Evolutionary conservation across 495 filamentous ascomycete species (phyloP), one percentile per base, ranked within the genome.

Genomic region (Gamarada debralockiae): DNA sequence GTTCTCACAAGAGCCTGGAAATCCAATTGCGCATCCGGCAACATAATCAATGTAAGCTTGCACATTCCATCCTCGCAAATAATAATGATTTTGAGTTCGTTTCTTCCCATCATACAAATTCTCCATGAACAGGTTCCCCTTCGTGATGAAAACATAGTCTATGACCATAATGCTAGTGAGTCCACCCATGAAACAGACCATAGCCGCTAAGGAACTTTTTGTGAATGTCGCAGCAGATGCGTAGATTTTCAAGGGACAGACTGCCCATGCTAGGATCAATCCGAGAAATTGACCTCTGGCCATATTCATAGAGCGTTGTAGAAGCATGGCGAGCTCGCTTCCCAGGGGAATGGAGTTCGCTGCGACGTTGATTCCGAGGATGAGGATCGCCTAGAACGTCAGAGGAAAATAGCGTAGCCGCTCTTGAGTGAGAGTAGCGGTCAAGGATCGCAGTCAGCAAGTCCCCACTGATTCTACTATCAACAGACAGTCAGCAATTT

Each of bases 331-430:
- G 38, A 13, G 2, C 42, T 70, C 67, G 8, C 51, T 37, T 2
- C 67, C 67, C 40, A 70, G 67, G 10, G 67, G 58, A 23, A 70
- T 68, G 64, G 67, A 58, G 41, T 70, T 70, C 9, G 64, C 64
- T 27, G 60, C 62, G 22, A 70, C 55, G 53, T 70, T 70, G 20
- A 61, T 67, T 34, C 62, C 67, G 9, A 70, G 36, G 33, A 68
- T 63, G 1, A 31, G 15, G 13, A 12, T 12, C 2, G 23, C 9
- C 12, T 7, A 50, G 37, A 10, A 37, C 64, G 60, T 20, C 50
- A 58, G 12, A 73, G 61, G 52, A 70, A 71, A 37, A 69, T 53
- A 18, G 52, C 65, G 22, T 45, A 59, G 4, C 38, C 17, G 18
- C 21, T 43, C 2, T 48, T 46, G 20, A 15, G 38, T 56, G 9